Conservation (phyloP, 805 yeast genomes). For the Schizosaccharomyces japonicus region DNA sequence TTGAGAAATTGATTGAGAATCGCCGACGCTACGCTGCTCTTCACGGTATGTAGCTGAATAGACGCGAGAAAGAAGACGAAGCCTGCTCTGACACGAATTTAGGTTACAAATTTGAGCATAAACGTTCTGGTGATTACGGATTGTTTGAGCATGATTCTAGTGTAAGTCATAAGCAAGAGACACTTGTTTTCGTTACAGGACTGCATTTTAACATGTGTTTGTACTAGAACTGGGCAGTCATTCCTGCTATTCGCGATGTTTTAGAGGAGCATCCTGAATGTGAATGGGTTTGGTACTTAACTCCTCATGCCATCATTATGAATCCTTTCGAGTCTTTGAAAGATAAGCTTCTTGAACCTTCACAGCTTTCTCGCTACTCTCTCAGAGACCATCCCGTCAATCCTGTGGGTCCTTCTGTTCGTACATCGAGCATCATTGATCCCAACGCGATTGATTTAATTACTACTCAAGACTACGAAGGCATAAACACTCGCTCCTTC, state of each 20-base stretch:
- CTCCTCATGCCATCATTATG: conserved; percentile 17
- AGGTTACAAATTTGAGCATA: too few relatives aligned
- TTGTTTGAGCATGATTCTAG: too few relatives aligned
- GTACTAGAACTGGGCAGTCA: conserved; percentile 18
- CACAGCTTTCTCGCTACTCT: background rate
- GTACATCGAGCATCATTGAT: background rate
- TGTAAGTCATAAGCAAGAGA: too few relatives aligned
- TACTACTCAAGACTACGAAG: background rate
- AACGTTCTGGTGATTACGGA: too few relatives aligned
- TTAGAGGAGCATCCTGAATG: conserved; percentile 15
- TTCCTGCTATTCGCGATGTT: conserved; percentile 16
- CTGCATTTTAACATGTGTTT: too few relatives aligned
- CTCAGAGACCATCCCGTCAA: background rate
- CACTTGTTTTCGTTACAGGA: too few relatives aligned
- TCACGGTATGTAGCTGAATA: too few relatives aligned
- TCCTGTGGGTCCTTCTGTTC: background rate
- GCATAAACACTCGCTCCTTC: background rate
- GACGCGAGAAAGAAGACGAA: too few relatives aligned
- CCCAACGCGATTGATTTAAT: background rate
- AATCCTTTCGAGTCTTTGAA: conserved; percentile 14
- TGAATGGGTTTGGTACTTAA: conserved; percentile 21
- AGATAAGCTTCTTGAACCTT: conserved; percentile 13
- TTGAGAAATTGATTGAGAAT: too few relatives aligned
- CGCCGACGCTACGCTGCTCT: too few relatives aligned
- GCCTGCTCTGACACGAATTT: too few relatives aligned